Evolutionary conservation across 2,329 filamentous ascomycete genomes (phyloP), one percentile per base, ranked within the genome.

Genomic region (Leptographium wingfieldii): DNA sequence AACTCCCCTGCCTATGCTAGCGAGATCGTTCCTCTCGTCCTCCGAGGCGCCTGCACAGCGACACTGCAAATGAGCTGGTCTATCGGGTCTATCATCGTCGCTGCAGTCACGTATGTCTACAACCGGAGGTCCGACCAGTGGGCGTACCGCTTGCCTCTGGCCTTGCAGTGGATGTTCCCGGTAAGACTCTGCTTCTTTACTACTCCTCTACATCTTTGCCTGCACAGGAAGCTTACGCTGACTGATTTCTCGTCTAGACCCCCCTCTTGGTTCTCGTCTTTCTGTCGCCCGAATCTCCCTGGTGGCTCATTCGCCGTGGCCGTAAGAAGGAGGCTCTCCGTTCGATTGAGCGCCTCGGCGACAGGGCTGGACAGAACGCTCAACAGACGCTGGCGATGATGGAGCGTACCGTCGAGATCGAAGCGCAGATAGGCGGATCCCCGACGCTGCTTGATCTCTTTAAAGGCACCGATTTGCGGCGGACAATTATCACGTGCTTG

Each of bases 31-130:
- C 82, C 82, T 1, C 75, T 85, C 58, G 72, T 72, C 66, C 70
- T 86, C 59, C 72, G 82, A 68, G 82, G 78, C 58, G 77, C 80
- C 25, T 76, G 76, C 5, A 85, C 82, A 2, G 78, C 81, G 70
- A 85, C 81, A 77, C 66, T 85, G 69, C 82, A 85, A 71, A 84
- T 85, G 81, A 82, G 81, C 73, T 85, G 82, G 82, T 78, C 81
- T 22, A 80, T 85, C 67, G 82, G 82, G 31, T 69, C 71, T 43
- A 85, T 85, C 67, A 82, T 85, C 61, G 82, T 85, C 29, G 78
- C 75, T 38, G 81, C 71, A 61, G 75, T 81, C 62, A 80, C 79
- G 57, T 85, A 80, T 68, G 67, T 70, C 55, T 83, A 82, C 72
- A 73, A 82, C 63, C 67, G 66, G 51, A 66, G 63, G 54, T 0